phyloP scores from a whole-genome alignment of 768 basidiomycete genomes.

The Podaxis sp. region DNA sequence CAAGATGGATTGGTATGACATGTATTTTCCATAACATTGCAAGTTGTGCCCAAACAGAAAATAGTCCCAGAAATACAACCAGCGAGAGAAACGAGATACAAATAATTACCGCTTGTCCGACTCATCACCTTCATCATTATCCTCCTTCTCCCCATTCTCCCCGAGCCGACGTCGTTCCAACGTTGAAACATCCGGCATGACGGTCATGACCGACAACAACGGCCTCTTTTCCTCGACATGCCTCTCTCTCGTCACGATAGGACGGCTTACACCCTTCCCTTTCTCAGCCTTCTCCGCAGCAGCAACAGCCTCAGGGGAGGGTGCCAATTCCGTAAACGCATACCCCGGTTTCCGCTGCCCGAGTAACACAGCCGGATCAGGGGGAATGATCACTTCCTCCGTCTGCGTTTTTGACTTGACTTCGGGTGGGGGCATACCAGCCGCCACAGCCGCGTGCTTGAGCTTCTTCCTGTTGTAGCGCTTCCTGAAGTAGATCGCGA shows the following conservation, averaged over 20 bases:
- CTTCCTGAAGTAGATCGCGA: conserved; percentile 53
- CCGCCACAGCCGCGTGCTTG: conserved; percentile 39
- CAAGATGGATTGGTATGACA: not conserved
- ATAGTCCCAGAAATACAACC: not conserved
- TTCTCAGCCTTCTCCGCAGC: not conserved
- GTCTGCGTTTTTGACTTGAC: conserved; percentile 31
- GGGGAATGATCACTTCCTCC: conserved; percentile 53
- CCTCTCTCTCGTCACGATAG: not conserved
- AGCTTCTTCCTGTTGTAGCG: conserved; percentile 42
- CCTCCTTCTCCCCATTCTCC: not conserved
- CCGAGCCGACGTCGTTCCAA: not conserved
- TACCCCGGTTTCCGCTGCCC: conserved; percentile 39
- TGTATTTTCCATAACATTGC: not conserved
- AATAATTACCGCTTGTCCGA: not conserved
- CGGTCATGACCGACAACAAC: not conserved
- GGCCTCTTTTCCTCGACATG: not conserved
- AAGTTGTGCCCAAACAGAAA: not conserved
- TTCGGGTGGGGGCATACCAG: conserved; percentile 34
- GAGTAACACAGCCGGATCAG: conserved; percentile 62
- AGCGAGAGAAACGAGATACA: not conserved
- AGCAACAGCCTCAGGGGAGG: not conserved
- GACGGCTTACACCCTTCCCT: not conserved
- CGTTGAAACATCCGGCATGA: not conserved
- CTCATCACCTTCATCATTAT: not conserved
- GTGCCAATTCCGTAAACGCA: not conserved